A percentile compares a stretch with the other conserved stretches of the same genome.
Evolutionary conservation across 257 asterid genomes (phyloP).

Genomic region (Scutellaria baicalensis): DNA sequence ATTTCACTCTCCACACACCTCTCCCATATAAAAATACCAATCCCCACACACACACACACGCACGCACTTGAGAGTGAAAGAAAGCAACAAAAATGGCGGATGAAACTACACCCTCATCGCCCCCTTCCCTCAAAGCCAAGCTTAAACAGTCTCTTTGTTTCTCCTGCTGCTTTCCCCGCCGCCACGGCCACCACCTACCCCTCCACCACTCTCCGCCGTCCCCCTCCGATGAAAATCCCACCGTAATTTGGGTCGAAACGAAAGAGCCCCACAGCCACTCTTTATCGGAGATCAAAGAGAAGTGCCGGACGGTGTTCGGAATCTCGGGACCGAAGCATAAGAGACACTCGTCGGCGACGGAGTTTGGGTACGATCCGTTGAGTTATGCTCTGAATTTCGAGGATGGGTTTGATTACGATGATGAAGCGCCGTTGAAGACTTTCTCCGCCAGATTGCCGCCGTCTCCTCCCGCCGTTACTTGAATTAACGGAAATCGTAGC

Average conservation of each 20-base stretch:
- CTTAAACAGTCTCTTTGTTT: conserved; percentile 39
- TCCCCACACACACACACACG: background rate
- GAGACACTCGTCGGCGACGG: conserved; percentile 43
- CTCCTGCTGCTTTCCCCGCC: conserved; percentile 56
- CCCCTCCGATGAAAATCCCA: conserved; percentile 40
- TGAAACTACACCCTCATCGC: conserved; percentile 27
- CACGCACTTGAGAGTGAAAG: background rate
- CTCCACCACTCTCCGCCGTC: conserved; percentile 24
- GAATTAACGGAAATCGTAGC: background rate
- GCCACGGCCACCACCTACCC: conserved; percentile 15
- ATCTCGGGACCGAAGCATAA: conserved; percentile 24
- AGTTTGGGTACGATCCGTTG: conserved; percentile 66
- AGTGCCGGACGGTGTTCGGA: conserved; percentile 41
- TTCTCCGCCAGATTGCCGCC: conserved; percentile 56
- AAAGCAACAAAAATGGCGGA: conserved; percentile 21
- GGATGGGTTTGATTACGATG: conserved; percentile 40
- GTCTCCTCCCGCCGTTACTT: conserved; percentile 31
- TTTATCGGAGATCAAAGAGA: conserved; percentile 37
- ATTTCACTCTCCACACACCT: background rate
- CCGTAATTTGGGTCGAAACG: conserved; percentile 35
- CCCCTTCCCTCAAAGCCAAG: conserved; percentile 40
- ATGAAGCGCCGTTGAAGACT: conserved; percentile 38
- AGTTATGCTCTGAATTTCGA: conserved; percentile 73
- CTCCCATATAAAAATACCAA: background rate
- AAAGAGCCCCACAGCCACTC: conserved; percentile 23